Evolutionary conservation across 2,329 filamentous ascomycete species (phyloP).

Genomic region (Cladorrhinum sp.): DNA sequence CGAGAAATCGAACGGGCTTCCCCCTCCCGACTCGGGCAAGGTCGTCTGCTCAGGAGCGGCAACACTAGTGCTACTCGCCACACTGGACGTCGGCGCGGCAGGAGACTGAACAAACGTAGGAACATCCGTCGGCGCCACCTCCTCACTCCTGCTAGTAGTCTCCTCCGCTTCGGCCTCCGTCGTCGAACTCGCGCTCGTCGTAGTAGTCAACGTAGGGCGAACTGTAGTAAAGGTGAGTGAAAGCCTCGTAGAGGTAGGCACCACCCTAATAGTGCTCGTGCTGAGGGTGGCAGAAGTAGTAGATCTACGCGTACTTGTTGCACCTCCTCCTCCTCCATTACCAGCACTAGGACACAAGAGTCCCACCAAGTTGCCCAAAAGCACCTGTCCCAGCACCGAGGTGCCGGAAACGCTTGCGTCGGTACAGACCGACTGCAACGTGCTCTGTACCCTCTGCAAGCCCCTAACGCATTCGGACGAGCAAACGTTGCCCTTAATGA

Average conservation of each 20-base stretch:
- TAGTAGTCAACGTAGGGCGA: conserved; percentile 13
- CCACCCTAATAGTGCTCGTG: neutral
- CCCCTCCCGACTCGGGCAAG: conserved; percentile 14
- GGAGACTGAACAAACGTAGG: neutral
- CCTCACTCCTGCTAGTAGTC: neutral
- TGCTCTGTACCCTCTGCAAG: conserved; percentile 76
- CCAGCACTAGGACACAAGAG: conserved; percentile 32
- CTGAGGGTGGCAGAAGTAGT: neutral
- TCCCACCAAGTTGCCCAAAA: conserved; percentile 37
- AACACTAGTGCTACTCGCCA: neutral
- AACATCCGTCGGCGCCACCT: neutral
- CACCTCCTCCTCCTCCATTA: neutral
- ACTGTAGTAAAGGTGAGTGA: conserved; percentile 20
- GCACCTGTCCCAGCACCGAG: conserved; percentile 38
- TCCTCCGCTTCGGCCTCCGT: neutral
- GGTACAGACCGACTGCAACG: conserved; percentile 66
- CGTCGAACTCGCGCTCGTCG: conserved; percentile 3
- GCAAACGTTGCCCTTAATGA: conserved; percentile 35
- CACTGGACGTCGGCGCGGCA: neutral
- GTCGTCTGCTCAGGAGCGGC: neutral
- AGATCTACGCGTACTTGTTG: neutral
- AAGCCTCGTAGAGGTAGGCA: neutral
- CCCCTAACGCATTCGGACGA: conserved; percentile 41
- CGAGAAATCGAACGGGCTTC: conserved; percentile 29
- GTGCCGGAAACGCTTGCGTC: conserved; percentile 56